Conservation (phyloP, 1,284 basidiomycete species). For the Meripilus lineatus region DNA sequence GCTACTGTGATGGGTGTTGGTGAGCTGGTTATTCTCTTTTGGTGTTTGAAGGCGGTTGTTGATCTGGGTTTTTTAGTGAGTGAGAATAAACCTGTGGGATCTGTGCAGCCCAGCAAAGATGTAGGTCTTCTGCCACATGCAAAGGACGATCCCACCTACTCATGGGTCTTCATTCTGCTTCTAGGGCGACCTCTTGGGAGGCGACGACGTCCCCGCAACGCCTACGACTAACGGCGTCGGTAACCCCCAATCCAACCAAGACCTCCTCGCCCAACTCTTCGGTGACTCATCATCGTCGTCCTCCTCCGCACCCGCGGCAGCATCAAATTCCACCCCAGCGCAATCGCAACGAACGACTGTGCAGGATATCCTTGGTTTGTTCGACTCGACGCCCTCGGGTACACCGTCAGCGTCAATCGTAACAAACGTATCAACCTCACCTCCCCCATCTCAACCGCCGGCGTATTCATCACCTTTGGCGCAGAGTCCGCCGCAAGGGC, state of each 20-base stretch:
- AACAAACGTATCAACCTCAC: not conserved
- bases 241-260: slow-evolving; percentile 71
- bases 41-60: not conserved
- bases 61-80: slow-evolving; percentile 50
- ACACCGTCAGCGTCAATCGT: slow-evolving; percentile 23
- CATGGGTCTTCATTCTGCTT: slow-evolving; percentile 5
- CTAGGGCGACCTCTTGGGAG: slow-evolving; percentile 69
- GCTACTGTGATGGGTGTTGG: slow-evolving; percentile 90
- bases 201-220: slow-evolving; percentile 59
- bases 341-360: slow-evolving; percentile 58
- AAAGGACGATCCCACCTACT: slow-evolving; percentile 1
- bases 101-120: slow-evolving; percentile 74
- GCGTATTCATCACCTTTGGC: slow-evolving; percentile 25
- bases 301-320: slow-evolving; percentile 35
- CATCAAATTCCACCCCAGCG: slow-evolving; percentile 37
- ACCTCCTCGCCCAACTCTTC: slow-evolving; percentile 93
- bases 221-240: slow-evolving; percentile 29
- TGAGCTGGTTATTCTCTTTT: slow-evolving; percentile 32
- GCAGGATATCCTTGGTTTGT: slow-evolving; percentile 91
- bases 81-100: slow-evolving; percentile 92
- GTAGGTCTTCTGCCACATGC: slow-evolving; percentile 30
- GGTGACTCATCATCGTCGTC: slow-evolving; percentile 49
- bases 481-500: slow-evolving; percentile 33
- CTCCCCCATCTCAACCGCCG: slow-evolving; percentile 13
- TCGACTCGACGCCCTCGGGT: slow-evolving; percentile 47